Conservation (phyloP, 305 asterid species). For the Fraxinus albicans region DNA sequence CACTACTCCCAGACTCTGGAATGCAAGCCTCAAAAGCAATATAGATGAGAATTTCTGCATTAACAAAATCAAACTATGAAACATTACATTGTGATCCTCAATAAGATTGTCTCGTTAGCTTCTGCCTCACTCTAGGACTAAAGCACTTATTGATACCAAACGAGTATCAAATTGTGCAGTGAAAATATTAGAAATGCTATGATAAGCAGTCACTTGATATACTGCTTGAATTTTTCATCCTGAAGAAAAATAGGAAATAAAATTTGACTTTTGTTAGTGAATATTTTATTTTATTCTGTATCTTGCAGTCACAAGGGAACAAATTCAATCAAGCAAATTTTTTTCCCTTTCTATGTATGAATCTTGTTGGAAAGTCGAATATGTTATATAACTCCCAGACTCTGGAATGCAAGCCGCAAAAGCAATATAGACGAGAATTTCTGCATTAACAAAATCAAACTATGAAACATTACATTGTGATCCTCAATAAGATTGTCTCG, state of each 20-base stretch:
- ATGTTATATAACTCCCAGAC: conserved; percentile 64
- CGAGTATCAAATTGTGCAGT: neutral
- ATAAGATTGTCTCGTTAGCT: neutral
- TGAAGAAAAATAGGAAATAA: neutral
- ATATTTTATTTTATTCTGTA: neutral
- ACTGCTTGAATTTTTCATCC: neutral
- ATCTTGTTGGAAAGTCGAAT: no score
- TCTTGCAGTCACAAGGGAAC: neutral
- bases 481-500: neutral
- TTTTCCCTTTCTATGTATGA: neutral
- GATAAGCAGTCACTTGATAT: neutral
- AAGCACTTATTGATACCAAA: conserved; percentile 1
- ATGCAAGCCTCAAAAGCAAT: conserved; percentile 90
- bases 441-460: conserved; percentile 43
- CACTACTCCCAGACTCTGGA: conserved; percentile 96
- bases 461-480: neutral
- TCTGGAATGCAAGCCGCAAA: conserved; percentile 94
- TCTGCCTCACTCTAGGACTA: conserved; percentile 9
- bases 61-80: conserved; percentile 17
- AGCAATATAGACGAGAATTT: conserved; percentile 72
- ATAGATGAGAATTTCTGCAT: conserved; percentile 71
- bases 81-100: neutral
- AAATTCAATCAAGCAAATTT: neutral
- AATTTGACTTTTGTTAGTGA: neutral
- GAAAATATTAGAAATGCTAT: neutral